These are phyloP conservation scores for Cymbopogon flexuosus DNA, from an alignment of 202 grass and related monocot species.

Conservation along the genomic window DNA sequence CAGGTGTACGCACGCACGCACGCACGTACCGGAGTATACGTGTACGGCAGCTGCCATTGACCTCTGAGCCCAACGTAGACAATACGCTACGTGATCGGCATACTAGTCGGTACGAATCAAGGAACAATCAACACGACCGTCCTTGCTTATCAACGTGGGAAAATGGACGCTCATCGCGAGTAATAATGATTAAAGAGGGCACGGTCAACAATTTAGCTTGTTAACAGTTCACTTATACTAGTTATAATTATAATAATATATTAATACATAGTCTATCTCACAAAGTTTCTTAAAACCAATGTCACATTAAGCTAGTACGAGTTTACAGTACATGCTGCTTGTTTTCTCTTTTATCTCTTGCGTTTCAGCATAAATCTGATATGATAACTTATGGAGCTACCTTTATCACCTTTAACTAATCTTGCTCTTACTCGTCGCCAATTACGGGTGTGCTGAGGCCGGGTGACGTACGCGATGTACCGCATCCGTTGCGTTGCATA, in stretches of 20 bases:
- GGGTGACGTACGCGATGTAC: not conserved
- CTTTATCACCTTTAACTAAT: not conserved
- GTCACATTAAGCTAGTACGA: too few species aligned
- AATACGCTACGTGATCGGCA: not conserved
- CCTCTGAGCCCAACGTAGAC: not conserved
- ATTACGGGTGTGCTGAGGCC: not conserved
- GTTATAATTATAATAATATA: too few species aligned
- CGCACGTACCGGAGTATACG: not conserved
- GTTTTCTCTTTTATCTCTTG: too few species aligned
- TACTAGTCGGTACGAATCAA: not conserved
- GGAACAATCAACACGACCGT: not conserved
- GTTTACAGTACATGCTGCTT: not conserved
- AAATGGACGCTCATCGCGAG: not conserved
- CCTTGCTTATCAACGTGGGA: not conserved
- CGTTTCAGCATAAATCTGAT: not conserved
- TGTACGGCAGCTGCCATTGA: slow-evolving; percentile 21
- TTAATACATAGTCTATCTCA: too few species aligned
- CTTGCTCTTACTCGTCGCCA: not conserved
- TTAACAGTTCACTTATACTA: too few species aligned
- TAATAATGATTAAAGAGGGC: too few species aligned
- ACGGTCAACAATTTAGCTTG: too few species aligned
- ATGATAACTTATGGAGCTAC: not conserved
- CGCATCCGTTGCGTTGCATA: not conserved
- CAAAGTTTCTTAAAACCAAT: too few species aligned
- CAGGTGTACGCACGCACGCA: not conserved